Base-by-base conservation (phyloP, 176 grass and related monocot species). In the Bromus sterilis region DNA sequence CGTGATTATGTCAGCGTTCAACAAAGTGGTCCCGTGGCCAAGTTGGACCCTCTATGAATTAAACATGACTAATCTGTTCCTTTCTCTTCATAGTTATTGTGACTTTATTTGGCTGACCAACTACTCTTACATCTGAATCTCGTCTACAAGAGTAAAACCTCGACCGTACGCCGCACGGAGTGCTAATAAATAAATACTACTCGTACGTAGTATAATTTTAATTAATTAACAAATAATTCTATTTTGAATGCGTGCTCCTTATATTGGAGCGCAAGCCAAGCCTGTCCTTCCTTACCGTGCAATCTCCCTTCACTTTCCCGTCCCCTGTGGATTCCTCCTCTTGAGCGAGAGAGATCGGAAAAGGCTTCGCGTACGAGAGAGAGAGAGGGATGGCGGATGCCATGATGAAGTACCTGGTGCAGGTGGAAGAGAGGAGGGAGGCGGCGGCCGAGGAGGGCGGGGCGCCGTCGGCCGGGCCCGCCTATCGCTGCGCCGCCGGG, bases 391-490 rank as follows among this genome's bases (percentile, higher is more conserved):
- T 60, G 88, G 53, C 13, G 82, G 84, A 94, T 1, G 26, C 14
- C 68, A 32, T 3, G 70, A 73, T 93, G 95, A 87, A 91, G 84
- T 88, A 94, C 78, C 83, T 98, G 32, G 84, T 93, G 86, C 65
- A 94, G 86, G 95, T 98, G 24, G 92, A 91, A 83, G 80, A 89
- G 42, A 86, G 64, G 42, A 86, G 30, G 83, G 86, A 89, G 68
- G 94, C 84, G 64, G 74, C 76, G 64, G 33, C 55, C 13, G 74
- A 76, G 32, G 75, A 63, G 25, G 78, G 55, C 32, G 88, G 83
- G 5, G 34, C 51, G 58, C 92, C 94, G 2, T 94, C 95, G 26
- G 90, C 89, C 68, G 95, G 95, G 16, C 90, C 95, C 68, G 46
- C 81, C 3, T 98, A 98, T 77, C 92, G 92, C 9, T 93, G 92